These are phyloP conservation scores for Microcyclospora tardicrescens DNA, from an alignment of 2,329 filamentous ascomycete species.

Conservation along the genomic window DNA sequence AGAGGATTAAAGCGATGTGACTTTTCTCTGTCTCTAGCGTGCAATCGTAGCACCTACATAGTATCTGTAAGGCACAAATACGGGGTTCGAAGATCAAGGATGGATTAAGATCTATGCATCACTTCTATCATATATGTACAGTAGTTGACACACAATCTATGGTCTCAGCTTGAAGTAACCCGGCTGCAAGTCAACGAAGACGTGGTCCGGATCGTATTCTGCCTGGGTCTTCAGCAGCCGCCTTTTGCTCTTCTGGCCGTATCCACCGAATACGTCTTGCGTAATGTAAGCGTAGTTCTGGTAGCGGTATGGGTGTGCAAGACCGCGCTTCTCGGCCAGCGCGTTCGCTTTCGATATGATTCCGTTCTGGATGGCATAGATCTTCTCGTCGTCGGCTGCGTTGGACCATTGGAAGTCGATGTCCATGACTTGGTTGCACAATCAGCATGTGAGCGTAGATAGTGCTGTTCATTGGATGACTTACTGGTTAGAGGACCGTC, in stretches of 20 bases:
- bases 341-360: constrained; percentile 3
- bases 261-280: constrained; percentile 11
- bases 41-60: too few species aligned
- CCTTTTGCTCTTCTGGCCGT: constrained; percentile 10
- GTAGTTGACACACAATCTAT: too few species aligned
- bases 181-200: constrained; percentile 12
- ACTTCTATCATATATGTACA: too few species aligned
- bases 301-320: constrained; percentile 7
- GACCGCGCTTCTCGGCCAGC: constrained; percentile 2
- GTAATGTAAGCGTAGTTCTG: constrained; percentile 11
- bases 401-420: constrained; percentile 8
- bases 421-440: constrained; percentile 1
- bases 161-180: constrained; percentile 11
- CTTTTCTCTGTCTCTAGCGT: too few species aligned
- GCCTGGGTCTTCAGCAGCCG: constrained; percentile 6
- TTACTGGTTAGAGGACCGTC: constrained; percentile 8
- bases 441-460: background rate
- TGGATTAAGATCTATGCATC: too few species aligned
- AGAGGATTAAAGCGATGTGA: too few species aligned
- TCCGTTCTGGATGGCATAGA: constrained; percentile 6
- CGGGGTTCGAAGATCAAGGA: too few species aligned
- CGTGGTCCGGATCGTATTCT: constrained; percentile 10
- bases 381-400: constrained; percentile 8
- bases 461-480: constrained; percentile 1
- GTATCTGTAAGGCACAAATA: too few species aligned